Base-by-base conservation (phyloP, 2,329 filamentous ascomycete species). In the Cadophora sp. region DNA sequence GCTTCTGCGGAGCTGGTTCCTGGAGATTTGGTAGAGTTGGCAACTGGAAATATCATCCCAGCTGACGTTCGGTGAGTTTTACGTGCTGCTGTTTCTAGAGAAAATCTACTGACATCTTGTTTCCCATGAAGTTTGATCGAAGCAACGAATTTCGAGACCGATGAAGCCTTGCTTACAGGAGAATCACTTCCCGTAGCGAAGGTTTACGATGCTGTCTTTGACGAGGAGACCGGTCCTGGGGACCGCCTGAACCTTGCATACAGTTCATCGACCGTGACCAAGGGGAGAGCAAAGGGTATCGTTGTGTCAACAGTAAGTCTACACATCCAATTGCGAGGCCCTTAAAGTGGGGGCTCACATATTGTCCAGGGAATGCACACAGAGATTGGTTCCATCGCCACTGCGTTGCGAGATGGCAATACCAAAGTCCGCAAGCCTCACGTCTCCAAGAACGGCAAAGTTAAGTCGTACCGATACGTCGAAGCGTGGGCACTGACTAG, bases 371-470 rank as follows among this genome's bases (percentile, higher is more conserved):
- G 82, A 20, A 87, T 87, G 82, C 79, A 81, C 70, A 89, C 86
- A 36, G 87, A 89, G 75, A 87, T 90, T 59, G 88, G 88, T 43
- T 85, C 85, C 48, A 91, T 91, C 67, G 89, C 89, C 1, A 81
- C 81, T 66, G 80, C 86, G 45, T 84, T 91, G 24, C 84, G 85
- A 55, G 82, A 83, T 24, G 83, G 82, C 63, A 81, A 84, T 43
- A 82, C 78, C 59, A 83, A 78, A 72, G n/a, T 20, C n/a, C 47
- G 47, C 47, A 76, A 75, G 36, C 80, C 83, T 7, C 78, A 76
- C 0, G 81, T 84, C 45, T 83, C 82, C 78, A 80, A 81, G 45
- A 81, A 83, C 64, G 84, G 84, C 51, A 78, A 79, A 65, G 81
- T 82, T 4, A 81, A 82, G 70, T 81, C 83, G 60, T 78, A 82